Conservation (phyloP, 176 grass and related monocot genomes). For the Elymus sibiricus region DNA sequence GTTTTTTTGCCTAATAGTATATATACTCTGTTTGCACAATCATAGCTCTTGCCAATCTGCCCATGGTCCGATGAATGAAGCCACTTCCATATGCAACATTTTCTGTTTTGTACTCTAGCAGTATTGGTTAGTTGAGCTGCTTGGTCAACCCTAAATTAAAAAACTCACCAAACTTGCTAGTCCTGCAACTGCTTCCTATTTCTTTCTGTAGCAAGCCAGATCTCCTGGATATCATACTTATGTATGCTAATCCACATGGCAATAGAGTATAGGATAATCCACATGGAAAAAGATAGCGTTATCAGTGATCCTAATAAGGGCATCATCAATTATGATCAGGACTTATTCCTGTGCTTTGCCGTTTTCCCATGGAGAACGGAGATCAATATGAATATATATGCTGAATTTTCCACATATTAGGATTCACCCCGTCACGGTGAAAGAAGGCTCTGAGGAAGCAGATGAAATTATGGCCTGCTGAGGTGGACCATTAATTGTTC, state of each 20-base stretch:
- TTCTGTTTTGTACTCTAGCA: conserved; percentile 10
- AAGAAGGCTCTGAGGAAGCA: conserved; percentile 16
- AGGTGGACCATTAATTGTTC: conserved; percentile 47
- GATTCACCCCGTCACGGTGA: not conserved
- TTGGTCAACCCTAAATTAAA: conserved; percentile 53
- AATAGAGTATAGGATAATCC: conserved; percentile 13
- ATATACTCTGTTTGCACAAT: conserved; percentile 32
- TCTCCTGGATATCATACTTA: conserved; percentile 38
- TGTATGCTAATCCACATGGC: conserved; percentile 17
- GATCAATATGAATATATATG: not conserved
- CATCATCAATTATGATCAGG: conserved; percentile 13
- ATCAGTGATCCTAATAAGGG: conserved; percentile 30
- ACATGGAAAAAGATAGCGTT: conserved; percentile 13
- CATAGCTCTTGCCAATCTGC: conserved; percentile 26
- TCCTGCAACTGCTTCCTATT: conserved; percentile 21
- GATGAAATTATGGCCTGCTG: conserved; percentile 38
- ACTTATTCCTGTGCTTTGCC: not conserved
- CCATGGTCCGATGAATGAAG: conserved; percentile 8
- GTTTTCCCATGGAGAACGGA: not conserved
- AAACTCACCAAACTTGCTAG: conserved; percentile 41
- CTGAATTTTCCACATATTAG: not conserved
- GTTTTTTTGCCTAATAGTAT: not conserved
- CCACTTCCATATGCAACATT: conserved; percentile 5
- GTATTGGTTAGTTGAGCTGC: conserved; percentile 17
- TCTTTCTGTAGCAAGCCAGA: conserved; percentile 14